Base-by-base conservation (phyloP, 2,329 filamentous ascomycete genomes). In the Dactylellina cionopaga region DNA sequence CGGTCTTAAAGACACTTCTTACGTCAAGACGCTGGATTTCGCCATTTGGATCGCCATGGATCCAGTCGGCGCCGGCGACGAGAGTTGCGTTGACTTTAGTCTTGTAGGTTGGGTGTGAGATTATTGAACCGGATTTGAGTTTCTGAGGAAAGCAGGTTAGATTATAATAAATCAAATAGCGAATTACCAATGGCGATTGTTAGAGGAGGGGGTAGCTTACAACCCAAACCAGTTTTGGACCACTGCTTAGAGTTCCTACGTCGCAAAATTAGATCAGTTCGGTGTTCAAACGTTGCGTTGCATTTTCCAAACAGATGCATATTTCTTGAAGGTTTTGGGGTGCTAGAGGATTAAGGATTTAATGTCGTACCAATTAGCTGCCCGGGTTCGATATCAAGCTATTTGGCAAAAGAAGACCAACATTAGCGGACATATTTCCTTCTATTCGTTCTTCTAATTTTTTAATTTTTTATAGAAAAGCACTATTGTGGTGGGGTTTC, bases 61-160 rank as follows among this genome's bases (percentile, higher is more conserved):
- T 76, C 75, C 79, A 82, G 75, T 83, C 81, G 49, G 79, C 78
- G 19, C 81, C 81, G 52, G 81, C 80, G 51, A 80, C 62, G 62
- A 82, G 81, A 24, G 76, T 77, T 31, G 81, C 81, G 55, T 81
- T 77, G 46, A 83, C 68, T 24, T 77, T 62, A 52, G 80, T 78
- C 4, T 78, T 77, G 74, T 82, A 82, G 59, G 62, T 55, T 2
- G 79, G 77, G 43, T 81, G 80, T 22, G 81, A 82, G 39, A 77
- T 69, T 43, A 83, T 75, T 63, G 75, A 79, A 49, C 79, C 79
- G 10, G 77, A 72, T 43, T 76, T 66, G 69, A 75, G 62, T 29
- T 75, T 74, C 73, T 75, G 55, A 1, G 9, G 6, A 17, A 22
- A 25, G 6, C 2, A 17, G n/a, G 22, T 6, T 17, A 37, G 15